A percentile compares a stretch with the other conserved stretches of the same genome.
These are phyloP conservation scores for Taxillus chinensis DNA, from an alignment of 164 flowering plant species.

Conservation along the genomic window DNA sequence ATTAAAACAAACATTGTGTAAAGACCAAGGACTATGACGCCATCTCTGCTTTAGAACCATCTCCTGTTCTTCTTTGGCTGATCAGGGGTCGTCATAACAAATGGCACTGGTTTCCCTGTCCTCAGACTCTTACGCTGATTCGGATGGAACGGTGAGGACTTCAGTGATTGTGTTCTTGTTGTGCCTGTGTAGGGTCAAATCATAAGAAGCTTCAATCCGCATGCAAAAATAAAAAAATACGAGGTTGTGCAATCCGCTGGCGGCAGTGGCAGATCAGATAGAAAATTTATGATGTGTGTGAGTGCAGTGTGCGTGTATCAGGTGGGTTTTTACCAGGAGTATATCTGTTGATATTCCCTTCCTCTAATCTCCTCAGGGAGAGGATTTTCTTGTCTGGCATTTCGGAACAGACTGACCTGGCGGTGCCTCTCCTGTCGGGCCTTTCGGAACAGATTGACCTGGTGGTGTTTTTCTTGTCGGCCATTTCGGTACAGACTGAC, in stretches of 20 bases:
- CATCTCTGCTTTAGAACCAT: constrained; percentile 61
- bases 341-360: constrained; percentile 23
- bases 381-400: constrained; percentile 17
- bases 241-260: too few species aligned
- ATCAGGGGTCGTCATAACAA: constrained; percentile 19
- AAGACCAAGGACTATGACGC: constrained; percentile 14
- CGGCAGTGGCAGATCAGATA: too few species aligned
- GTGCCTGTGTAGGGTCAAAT: constrained; percentile 20
- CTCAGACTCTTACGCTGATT: constrained; percentile 31
- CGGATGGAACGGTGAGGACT: constrained; percentile 48
- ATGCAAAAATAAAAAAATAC: too few species aligned
- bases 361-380: constrained; percentile 22
- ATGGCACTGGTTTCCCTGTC: constrained; percentile 29
- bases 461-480: too few species aligned
- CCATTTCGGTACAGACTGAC: neutral
- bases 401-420: constrained; percentile 17
- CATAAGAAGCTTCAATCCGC: too few species aligned
- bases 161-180: constrained; percentile 30
- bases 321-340: constrained; percentile 20
- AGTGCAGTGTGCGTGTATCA: too few species aligned
- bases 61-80: constrained; percentile 30
- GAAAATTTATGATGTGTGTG: too few species aligned
- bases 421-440: too few species aligned
- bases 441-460: neutral
- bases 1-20: too few species aligned